These are phyloP conservation scores for Mesostigma viride DNA, from an alignment of 139 green algal genomes.

Conservation along the genomic window DNA sequence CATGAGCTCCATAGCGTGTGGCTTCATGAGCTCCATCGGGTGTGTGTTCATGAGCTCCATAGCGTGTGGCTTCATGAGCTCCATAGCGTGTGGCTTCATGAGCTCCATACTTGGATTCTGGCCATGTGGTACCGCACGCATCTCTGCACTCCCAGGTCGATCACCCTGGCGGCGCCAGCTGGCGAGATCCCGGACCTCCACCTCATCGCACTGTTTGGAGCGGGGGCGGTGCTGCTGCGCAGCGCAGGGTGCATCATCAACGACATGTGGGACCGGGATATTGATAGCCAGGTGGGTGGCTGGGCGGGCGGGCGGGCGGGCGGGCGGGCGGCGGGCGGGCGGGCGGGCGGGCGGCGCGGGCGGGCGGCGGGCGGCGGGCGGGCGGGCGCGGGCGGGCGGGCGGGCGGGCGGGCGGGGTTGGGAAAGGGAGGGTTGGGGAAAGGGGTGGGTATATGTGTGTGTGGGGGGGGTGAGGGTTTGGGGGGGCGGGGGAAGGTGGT, in stretches of 20 bases:
- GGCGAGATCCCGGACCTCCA: conserved; percentile 58
- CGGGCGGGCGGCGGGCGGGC: not conserved
- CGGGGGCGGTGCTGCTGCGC: conserved; percentile 52
- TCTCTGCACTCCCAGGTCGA: conserved; percentile 40
- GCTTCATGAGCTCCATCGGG: not conserved
- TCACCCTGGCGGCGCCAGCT: conserved; percentile 62
- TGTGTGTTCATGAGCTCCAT: not conserved
- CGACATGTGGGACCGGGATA: conserved; percentile 78
- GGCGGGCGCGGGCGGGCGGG: no score
- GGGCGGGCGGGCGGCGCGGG: no score
- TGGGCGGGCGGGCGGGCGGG: no score
- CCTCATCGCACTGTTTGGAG: conserved; percentile 67
- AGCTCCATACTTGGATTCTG: not conserved
- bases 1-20: not conserved
- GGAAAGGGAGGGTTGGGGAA: not conserved
- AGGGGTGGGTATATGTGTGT: no score
- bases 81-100: not conserved
- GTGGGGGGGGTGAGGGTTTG: no score
- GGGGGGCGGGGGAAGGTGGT: no score
- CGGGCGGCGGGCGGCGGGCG: no score
- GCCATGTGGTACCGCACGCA: no score
- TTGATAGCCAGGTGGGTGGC: conserved; percentile 32
- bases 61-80: not conserved
- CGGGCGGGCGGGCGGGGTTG: no score
- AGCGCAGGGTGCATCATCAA: conserved; percentile 89